phyloP scores from a whole-genome alignment of 306 rosid genomes.

The Rubus parviflorus region DNA sequence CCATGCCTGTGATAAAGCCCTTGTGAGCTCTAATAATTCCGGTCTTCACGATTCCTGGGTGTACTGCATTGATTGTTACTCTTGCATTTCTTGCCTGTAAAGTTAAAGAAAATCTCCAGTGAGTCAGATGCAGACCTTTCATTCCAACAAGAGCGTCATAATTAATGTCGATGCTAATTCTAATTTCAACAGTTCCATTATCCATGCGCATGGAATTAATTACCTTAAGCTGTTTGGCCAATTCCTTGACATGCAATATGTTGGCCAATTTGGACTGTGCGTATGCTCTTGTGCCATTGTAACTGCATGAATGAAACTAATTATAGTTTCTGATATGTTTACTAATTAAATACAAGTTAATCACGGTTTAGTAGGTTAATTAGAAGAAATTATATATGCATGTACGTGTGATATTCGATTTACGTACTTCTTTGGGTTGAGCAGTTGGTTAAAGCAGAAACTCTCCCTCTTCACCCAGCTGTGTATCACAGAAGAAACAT shows the following conservation, averaged over 20 bases:
- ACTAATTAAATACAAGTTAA: too few relatives aligned
- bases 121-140: not conserved
- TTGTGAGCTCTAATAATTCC: constrained; percentile 82
- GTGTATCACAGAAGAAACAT: constrained; percentile 79
- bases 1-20: constrained; percentile 66
- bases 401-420: too few relatives aligned
- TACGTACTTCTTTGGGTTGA: constrained; percentile 60
- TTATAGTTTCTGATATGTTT: not conserved
- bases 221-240: constrained; percentile 80
- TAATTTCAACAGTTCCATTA: not conserved
- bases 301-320: constrained; percentile 50
- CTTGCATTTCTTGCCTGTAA: constrained; percentile 75
- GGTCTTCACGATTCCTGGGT: constrained; percentile 90
- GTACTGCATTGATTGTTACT: constrained; percentile 83
- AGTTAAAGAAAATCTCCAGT: not conserved
- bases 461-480: constrained; percentile 72
- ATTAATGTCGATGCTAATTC: not conserved
- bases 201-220: not conserved
- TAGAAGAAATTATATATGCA: too few relatives aligned
- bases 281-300: constrained; percentile 84
- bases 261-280: constrained; percentile 86
- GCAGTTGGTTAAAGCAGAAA: constrained; percentile 66
- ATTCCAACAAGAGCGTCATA: not conserved
- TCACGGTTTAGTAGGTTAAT: not conserved
- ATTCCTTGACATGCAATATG: constrained; percentile 83